Base-by-base conservation (phyloP, 805 yeast species). In the Huiozyma naganishii region DNA sequence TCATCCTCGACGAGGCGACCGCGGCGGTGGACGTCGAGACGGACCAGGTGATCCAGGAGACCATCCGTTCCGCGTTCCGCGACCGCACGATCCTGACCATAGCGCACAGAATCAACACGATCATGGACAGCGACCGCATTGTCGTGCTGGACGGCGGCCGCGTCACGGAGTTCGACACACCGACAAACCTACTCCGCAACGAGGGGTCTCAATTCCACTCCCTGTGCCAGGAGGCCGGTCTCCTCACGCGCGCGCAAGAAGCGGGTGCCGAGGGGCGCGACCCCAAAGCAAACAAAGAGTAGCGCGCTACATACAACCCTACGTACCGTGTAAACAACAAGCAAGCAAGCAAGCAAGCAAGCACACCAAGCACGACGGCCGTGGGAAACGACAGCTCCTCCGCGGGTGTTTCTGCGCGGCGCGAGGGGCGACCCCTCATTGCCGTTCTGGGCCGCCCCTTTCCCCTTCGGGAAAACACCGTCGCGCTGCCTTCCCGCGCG, bases 11-110 rank as follows among this genome's bases (percentile, higher is more conserved):
- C 62, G 95, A 84, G 64, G 94, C 94, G 9, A 84, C 95, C 2
- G 92, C 95, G 5, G 88, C 90, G 6, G 92, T 84, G 41, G 95
- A 84, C 64, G 89, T 83, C 33, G 86, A 83, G 57, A 84, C 95
- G 2, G 95, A 84, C 62, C 67, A 77, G 48, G 73, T 83, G 44
- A 71, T 84, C 42, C 94, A 84, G 66, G 77, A 80, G 48, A 84
- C 95, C 1, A 84, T 84, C 41, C 72, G 92, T 63, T 65, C 71
- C 1, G 87, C 83, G 36, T 84, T 84, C 57, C 75, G 76, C 49
- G 81, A 82, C 43, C 73, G 88, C 61, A 84, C 94, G 0, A 84
- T 84, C 52, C 67, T 84, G 52, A 84, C 94, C 1, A 84, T 84
- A 66, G 95, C 95, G 1, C 95, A 84, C 60, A 73, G 95, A 67